Percentiles rank a stretch among this genome's conserved stretches.
Conservation (phyloP, 768 basidiomycete genomes). For the Lactarius hatsudake region DNA sequence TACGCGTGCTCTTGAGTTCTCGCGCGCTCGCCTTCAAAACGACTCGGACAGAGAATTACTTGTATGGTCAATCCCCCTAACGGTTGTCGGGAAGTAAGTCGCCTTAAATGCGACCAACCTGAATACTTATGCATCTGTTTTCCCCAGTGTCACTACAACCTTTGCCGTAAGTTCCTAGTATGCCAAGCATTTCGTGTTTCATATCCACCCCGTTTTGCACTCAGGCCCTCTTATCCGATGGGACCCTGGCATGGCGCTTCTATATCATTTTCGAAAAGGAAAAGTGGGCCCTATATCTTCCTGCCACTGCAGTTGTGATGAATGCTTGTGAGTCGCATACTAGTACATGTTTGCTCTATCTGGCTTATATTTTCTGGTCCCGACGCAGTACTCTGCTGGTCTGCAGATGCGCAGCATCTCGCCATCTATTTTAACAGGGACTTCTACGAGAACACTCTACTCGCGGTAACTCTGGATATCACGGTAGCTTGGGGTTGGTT, state of each 20-base stretch:
- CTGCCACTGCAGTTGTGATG: slow-evolving; percentile 20
- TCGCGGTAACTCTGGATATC: slow-evolving; percentile 27
- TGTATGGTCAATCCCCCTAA: slow-evolving; percentile 28
- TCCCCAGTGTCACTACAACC: slow-evolving; percentile 18
- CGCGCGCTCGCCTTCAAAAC: slow-evolving; percentile 24
- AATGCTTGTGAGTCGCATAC: slow-evolving; percentile 26
- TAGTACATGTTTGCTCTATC: neutral
- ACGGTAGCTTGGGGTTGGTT: slow-evolving; percentile 32
- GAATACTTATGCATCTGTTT: neutral
- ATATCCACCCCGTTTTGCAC: neutral
- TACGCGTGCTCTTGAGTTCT: slow-evolving; percentile 28
- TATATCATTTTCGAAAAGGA: slow-evolving; percentile 25
- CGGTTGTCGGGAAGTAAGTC: slow-evolving; percentile 17
- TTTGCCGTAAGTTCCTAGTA: neutral
- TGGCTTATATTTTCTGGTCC: neutral
- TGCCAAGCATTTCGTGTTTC: neutral
- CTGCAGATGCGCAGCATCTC: slow-evolving; percentile 27
- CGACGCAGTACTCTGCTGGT: slow-evolving; percentile 29
- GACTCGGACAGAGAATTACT: slow-evolving; percentile 23
- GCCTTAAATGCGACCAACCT: too few relatives aligned
- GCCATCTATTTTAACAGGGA: slow-evolving; percentile 21
- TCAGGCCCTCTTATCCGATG: slow-evolving; percentile 30
- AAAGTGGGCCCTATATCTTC: slow-evolving; percentile 30
- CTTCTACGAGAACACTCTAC: slow-evolving; percentile 23
- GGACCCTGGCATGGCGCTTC: slow-evolving; percentile 31